Percentiles rank a stretch among this genome's conserved stretches.
Evolutionary conservation across 768 basidiomycete species (phyloP).

Genomic region (Cantharellus cinnabarinus): DNA sequence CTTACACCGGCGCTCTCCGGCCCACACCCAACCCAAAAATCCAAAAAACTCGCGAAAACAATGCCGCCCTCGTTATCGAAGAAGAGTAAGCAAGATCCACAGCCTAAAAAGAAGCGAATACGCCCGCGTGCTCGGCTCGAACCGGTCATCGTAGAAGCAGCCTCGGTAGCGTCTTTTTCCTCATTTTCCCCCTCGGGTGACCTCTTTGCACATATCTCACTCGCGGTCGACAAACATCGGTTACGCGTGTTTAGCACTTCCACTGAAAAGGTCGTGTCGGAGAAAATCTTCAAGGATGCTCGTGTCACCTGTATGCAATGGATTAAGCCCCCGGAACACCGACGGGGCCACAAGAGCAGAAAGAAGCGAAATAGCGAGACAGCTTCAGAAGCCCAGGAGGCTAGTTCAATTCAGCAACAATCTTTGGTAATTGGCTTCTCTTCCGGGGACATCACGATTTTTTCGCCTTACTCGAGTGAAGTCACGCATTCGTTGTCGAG

Average conservation of each 20-base stretch:
- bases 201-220: slow-evolving; percentile 39
- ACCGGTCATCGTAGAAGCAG: slow-evolving; percentile 29
- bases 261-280: slow-evolving; percentile 34
- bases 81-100: too few relatives aligned
- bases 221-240: slow-evolving; percentile 52
- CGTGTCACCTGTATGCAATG: slow-evolving; percentile 20
- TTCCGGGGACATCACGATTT: slow-evolving; percentile 36
- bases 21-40: too few relatives aligned
- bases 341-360: too few relatives aligned
- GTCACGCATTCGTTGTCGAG: slow-evolving; percentile 32
- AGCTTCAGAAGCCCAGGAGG: too few relatives aligned
- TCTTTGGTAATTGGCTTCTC: slow-evolving; percentile 28
- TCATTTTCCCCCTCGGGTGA: slow-evolving; percentile 38
- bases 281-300: slow-evolving; percentile 34
- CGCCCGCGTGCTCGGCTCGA: slow-evolving; percentile 13
- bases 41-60: too few relatives aligned
- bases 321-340: too few relatives aligned
- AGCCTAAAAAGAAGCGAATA: too few relatives aligned
- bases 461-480: slow-evolving; percentile 19
- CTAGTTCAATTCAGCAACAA: too few relatives aligned
- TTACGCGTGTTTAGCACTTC: slow-evolving; percentile 41
- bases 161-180: slow-evolving; percentile 25
- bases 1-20: too few relatives aligned
- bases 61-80: too few relatives aligned
- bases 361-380: too few relatives aligned